These are phyloP conservation scores for Gnomoniopsis smithogilvyi DNA, from an alignment of 2,329 filamentous ascomycete genomes.

Conservation along the genomic window DNA sequence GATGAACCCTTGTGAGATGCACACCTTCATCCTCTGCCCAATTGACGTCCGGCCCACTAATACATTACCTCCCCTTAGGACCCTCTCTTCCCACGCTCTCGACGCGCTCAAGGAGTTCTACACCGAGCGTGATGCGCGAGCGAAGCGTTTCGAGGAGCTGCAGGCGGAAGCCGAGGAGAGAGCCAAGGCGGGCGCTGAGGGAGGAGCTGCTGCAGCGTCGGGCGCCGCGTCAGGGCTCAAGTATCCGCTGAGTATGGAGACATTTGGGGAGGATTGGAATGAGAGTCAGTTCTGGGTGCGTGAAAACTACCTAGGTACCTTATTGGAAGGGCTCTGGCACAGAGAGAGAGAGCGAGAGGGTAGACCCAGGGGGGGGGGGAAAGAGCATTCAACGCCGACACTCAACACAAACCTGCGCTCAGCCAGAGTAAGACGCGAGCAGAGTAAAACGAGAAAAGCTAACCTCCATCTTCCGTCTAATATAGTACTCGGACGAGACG, in stretches of 20 bases:
- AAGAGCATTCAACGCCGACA: too few relatives aligned
- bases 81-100: conserved; percentile 64
- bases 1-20: conserved; percentile 47
- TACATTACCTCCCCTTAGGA: conserved; percentile 34
- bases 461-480: background rate
- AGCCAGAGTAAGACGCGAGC: background rate
- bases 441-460: background rate
- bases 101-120: conserved; percentile 73
- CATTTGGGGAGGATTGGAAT: conserved; percentile 80
- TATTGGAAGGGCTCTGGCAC: too few relatives aligned
- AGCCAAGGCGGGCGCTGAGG: conserved; percentile 17
- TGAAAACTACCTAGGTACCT: conserved; percentile 6
- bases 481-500: conserved; percentile 69
- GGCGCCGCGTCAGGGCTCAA: conserved; percentile 10
- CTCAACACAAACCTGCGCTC: too few relatives aligned
- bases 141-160: conserved; percentile 66
- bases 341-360: too few relatives aligned
- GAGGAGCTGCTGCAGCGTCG: background rate
- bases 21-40: background rate
- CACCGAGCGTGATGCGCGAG: conserved; percentile 64
- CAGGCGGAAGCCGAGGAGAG: conserved; percentile 58
- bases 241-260: conserved; percentile 56
- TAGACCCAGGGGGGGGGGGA: too few relatives aligned
- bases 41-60: background rate
- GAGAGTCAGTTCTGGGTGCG: conserved; percentile 78